These are phyloP conservation scores for Trichoderma hamatum DNA, from an alignment of 2,329 filamentous ascomycete genomes.

Conservation along the genomic window DNA sequence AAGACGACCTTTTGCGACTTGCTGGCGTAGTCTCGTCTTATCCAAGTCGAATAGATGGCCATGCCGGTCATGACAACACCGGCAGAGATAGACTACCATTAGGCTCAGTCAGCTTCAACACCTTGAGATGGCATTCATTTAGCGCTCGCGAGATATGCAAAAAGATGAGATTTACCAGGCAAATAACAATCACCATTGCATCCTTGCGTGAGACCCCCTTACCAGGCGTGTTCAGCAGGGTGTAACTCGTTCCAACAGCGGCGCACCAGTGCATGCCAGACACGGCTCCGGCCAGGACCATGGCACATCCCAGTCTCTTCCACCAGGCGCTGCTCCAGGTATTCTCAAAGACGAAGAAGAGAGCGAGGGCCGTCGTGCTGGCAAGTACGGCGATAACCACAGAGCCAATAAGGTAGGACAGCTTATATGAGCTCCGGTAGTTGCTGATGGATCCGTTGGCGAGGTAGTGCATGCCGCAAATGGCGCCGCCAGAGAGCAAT, in stretches of 20 bases:
- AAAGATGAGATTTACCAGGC: not conserved
- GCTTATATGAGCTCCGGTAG: conserved; percentile 65
- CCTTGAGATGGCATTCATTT: not conserved
- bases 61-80: conserved; percentile 62
- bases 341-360: conserved; percentile 77
- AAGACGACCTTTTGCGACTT: conserved; percentile 64
- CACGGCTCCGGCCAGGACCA: conserved; percentile 72
- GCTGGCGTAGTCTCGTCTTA: conserved; percentile 57
- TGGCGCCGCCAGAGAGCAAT: conserved; percentile 70
- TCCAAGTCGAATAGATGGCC: conserved; percentile 45
- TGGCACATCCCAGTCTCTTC: conserved; percentile 68
- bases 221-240: conserved; percentile 45
- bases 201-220: conserved; percentile 10
- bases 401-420: conserved; percentile 65
- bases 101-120: not conserved
- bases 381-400: conserved; percentile 54
- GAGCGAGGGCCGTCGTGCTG: conserved; percentile 63
- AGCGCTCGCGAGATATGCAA: not conserved
- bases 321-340: conserved; percentile 78
- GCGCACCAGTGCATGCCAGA: conserved; percentile 58
- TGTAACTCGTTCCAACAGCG: conserved; percentile 69
- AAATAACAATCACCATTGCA: not conserved
- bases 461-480: conserved; percentile 84
- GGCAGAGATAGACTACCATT: conserved; percentile 58
- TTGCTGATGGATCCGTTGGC: conserved; percentile 79